A percentile compares a stretch with the other conserved stretches of the same genome.
Evolutionary conservation across 108 stramenopile genomes (phyloP).

Genomic region (Nannochloropsis granulata): DNA sequence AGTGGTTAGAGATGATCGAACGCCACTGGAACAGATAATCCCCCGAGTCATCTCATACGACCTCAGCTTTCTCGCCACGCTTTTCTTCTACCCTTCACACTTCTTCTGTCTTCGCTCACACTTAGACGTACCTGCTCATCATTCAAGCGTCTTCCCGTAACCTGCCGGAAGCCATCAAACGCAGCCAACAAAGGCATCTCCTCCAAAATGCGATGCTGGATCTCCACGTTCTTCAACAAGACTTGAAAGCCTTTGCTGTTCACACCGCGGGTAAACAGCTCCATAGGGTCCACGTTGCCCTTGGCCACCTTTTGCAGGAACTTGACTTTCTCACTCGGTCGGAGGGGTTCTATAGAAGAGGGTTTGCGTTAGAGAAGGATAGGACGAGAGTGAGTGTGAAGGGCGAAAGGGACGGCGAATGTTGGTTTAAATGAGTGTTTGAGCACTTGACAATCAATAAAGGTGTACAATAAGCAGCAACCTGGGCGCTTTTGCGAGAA

Average conservation of each 20-base stretch:
- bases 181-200: not conserved
- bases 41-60: too few species aligned
- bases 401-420: too few species aligned
- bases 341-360: not conserved
- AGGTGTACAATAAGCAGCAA: too few species aligned
- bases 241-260: not conserved
- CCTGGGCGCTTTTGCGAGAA: too few species aligned
- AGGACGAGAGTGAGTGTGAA: not conserved
- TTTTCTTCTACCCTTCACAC: too few species aligned
- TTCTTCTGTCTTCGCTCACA: too few species aligned
- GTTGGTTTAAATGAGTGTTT: too few species aligned
- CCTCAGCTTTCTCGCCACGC: too few species aligned
- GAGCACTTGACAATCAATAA: too few species aligned
- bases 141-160: not conserved
- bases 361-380: not conserved
- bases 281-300: not conserved
- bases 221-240: not conserved
- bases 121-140: not conserved
- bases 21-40: too few species aligned
- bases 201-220: not conserved
- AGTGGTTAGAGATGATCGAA: too few species aligned
- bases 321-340: not conserved
- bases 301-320: not conserved
- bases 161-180: not conserved
- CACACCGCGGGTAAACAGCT: not conserved